Percentiles rank a stretch among this genome's conserved stretches.
phyloP scores from a whole-genome alignment of 2,329 filamentous ascomycete genomes.

The Tolypocladium endophyticum region DNA sequence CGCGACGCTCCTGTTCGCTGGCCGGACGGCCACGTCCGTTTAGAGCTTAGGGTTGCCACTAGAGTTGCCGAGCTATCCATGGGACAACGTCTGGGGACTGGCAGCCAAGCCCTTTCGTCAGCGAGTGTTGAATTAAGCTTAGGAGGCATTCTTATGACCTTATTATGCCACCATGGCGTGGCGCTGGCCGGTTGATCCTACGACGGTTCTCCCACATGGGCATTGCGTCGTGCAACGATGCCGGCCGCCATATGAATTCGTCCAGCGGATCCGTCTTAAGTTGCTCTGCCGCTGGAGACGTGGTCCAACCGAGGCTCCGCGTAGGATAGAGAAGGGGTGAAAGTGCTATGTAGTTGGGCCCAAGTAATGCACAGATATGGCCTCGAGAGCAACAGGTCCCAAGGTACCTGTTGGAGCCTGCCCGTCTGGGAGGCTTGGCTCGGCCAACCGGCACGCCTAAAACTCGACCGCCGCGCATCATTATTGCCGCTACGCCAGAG shows the following conservation, averaged over 20 bases:
- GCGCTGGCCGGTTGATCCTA: background rate
- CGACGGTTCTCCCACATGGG: background rate
- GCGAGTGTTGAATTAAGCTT: constrained; percentile 7
- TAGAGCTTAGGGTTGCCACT: background rate
- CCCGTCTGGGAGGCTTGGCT: constrained; percentile 3
- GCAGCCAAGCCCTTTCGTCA: constrained; percentile 6
- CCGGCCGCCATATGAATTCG: too few relatives aligned
- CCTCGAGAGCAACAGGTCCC: background rate
- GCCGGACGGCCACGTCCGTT: background rate
- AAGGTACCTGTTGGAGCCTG: background rate
- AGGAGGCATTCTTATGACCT: constrained; percentile 5
- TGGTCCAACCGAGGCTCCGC: too few relatives aligned
- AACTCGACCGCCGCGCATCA: background rate
- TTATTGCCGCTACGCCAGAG: constrained; percentile 1
- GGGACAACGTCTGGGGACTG: constrained; percentile 2
- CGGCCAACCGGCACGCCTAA: constrained; percentile 5
- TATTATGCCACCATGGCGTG: constrained; percentile 1
- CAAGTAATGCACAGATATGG: background rate
- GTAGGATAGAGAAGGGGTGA: too few relatives aligned
- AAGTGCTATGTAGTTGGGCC: too few relatives aligned
- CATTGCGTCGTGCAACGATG: too few relatives aligned
- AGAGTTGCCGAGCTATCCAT: constrained; percentile 6
- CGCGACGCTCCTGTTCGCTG: background rate
- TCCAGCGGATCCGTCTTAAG: background rate
- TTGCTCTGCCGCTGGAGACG: background rate